Percentiles rank a stretch among this genome's conserved stretches.
Conservation (phyloP, 208 protist genomes). For the Angomonas desouzai region DNA sequence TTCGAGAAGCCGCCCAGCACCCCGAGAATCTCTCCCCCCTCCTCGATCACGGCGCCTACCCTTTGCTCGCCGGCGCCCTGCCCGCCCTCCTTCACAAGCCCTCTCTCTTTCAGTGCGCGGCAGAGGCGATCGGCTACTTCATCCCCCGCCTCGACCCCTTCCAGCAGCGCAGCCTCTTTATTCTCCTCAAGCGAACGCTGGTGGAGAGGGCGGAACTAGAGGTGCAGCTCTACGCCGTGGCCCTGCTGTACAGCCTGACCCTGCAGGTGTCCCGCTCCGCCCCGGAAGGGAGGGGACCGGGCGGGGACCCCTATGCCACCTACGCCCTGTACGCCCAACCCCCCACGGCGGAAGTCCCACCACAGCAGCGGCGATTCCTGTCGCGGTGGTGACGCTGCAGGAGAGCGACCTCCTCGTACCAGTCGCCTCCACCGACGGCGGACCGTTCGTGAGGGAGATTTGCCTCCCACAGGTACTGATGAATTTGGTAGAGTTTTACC, state of each 20-base stretch:
- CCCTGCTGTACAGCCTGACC: constrained; percentile 33
- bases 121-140: constrained; percentile 46
- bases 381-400: constrained; percentile 5
- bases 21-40: constrained; percentile 29
- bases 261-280: constrained; percentile 1
- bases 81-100: constrained; percentile 15
- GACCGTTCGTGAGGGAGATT: constrained; percentile 18
- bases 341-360: background rate
- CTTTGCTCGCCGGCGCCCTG: constrained; percentile 18
- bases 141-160: constrained; percentile 43
- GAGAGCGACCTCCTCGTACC: constrained; percentile 9
- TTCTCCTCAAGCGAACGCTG: constrained; percentile 38
- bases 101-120: constrained; percentile 30
- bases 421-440: constrained; percentile 12
- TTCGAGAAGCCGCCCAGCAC: constrained; percentile 35
- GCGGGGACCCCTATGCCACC: constrained; percentile 9
- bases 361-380: background rate
- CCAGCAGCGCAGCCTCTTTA: constrained; percentile 48
- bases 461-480: constrained; percentile 44
- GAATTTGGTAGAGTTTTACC: constrained; percentile 30
- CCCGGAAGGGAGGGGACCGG: background rate
- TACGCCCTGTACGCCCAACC: constrained; percentile 33
- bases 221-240: constrained; percentile 29
- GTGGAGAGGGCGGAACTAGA: constrained; percentile 27
- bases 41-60: constrained; percentile 40